These are phyloP conservation scores for Eremothecium sinecaudum DNA, from an alignment of 1,139 yeast genomes.

Conservation along the genomic window DNA sequence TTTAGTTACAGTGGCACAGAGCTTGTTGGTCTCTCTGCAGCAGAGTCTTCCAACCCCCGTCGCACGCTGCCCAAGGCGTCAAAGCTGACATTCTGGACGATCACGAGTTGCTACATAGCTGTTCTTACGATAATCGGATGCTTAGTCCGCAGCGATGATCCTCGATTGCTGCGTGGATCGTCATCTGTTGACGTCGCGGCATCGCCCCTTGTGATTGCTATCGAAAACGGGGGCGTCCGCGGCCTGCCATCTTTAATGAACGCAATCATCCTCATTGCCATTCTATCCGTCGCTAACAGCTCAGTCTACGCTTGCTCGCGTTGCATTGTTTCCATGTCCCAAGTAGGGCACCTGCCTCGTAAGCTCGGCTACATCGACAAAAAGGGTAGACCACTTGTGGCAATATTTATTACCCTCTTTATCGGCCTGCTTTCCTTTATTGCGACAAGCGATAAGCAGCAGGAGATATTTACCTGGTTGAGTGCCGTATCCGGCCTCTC, in stretches of 20 bases:
- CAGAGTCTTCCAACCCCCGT: conserved; percentile 75
- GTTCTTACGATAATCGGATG: conserved; percentile 56
- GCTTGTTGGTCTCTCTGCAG: conserved; percentile 76
- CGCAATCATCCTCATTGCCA: conserved; percentile 47
- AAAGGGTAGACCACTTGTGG: conserved; percentile 56
- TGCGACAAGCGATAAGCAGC: conserved; percentile 51
- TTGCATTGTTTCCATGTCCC: conserved; percentile 58
- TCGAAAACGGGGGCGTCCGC: conserved; percentile 39
- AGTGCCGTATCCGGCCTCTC: conserved; percentile 59
- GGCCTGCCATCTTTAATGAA: conserved; percentile 45
- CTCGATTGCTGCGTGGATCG: conserved; percentile 39
- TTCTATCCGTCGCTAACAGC: conserved; percentile 59
- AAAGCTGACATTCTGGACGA: conserved; percentile 73
- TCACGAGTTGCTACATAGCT: conserved; percentile 53
- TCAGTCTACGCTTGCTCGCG: conserved; percentile 60
- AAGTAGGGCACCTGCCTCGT: conserved; percentile 54
- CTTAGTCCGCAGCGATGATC: conserved; percentile 56
- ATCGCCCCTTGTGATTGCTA: conserved; percentile 46
- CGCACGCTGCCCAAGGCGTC: conserved; percentile 60
- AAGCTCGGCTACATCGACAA: conserved; percentile 50
- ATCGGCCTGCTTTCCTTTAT: conserved; percentile 54
- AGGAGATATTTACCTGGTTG: conserved; percentile 55
- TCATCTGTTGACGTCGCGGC: conserved; percentile 45
- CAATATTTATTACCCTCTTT: conserved; percentile 41
- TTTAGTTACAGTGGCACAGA: conserved; percentile 52